Evolutionary conservation across 2,329 filamentous ascomycete species (phyloP).

Genomic region (Arthrobotrys sphaeroides): DNA sequence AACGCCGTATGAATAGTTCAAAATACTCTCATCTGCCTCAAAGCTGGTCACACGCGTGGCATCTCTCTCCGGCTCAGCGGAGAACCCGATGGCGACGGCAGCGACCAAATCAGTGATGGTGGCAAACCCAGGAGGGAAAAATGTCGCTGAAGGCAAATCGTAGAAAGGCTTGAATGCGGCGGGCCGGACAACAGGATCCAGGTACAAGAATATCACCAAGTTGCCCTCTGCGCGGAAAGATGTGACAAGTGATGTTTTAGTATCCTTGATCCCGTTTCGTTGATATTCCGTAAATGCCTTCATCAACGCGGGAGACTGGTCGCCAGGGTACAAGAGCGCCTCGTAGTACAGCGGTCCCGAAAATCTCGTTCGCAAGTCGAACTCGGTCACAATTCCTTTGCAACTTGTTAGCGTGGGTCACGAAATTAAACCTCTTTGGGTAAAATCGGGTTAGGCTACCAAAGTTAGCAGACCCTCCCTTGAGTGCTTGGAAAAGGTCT

Average conservation of each 20-base stretch:
- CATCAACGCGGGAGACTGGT: slow-evolving; percentile 19
- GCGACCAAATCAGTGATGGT: slow-evolving; percentile 13
- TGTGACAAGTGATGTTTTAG: slow-evolving; percentile 15
- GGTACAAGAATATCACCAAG: slow-evolving; percentile 26
- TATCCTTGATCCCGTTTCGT: background rate
- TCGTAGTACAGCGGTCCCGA: slow-evolving; percentile 23
- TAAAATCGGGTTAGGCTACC: slow-evolving; percentile 61
- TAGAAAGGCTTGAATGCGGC: slow-evolving; percentile 13
- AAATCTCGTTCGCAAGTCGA: slow-evolving; percentile 19
- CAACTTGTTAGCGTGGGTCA: background rate
- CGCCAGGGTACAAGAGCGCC: slow-evolving; percentile 1
- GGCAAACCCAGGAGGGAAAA: slow-evolving; percentile 20
- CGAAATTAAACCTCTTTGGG: background rate
- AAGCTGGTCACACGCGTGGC: slow-evolving; percentile 15
- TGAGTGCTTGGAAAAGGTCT: slow-evolving; percentile 67
- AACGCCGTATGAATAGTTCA: background rate
- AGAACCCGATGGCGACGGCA: slow-evolving; percentile 14
- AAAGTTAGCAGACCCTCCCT: slow-evolving; percentile 69
- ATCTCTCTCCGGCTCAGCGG: slow-evolving; percentile 21
- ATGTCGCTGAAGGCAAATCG: background rate
- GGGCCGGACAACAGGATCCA: slow-evolving; percentile 11
- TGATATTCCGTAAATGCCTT: slow-evolving; percentile 24
- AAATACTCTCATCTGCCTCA: slow-evolving; percentile 5
- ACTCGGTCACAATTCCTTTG: slow-evolving; percentile 26
- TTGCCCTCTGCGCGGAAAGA: slow-evolving; percentile 19